A percentile compares a stretch with the other conserved stretches of the same genome.
These are phyloP conservation scores for Rhododendron kiyosumense DNA, from an alignment of 148 eudicot genomes.

Conservation along the genomic window DNA sequence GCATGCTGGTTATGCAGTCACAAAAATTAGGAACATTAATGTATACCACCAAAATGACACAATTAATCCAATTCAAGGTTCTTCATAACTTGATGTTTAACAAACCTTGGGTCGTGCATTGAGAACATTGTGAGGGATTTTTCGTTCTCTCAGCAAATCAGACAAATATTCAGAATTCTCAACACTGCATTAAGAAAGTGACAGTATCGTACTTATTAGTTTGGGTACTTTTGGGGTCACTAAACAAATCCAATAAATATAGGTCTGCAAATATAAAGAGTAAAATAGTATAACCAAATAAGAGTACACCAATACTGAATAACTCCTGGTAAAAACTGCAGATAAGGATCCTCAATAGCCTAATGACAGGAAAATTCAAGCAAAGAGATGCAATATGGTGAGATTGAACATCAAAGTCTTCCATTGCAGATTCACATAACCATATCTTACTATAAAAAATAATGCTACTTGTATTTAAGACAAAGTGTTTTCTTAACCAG, in stretches of 20 bases:
- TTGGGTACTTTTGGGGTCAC: neutral
- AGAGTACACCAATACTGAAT: neutral
- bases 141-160: constrained; percentile 53
- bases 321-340: neutral
- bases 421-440: neutral
- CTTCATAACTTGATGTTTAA: constrained; percentile 7
- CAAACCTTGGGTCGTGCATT: constrained; percentile 98
- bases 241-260: neutral
- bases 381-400: neutral
- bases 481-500: neutral
- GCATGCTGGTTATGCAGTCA: neutral
- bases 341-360: neutral
- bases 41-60: neutral
- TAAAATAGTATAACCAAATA: neutral
- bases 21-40: neutral
- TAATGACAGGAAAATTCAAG: constrained; percentile 4
- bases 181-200: constrained; percentile 59
- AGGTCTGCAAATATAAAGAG: neutral
- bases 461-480: neutral
- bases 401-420: neutral
- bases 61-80: neutral
- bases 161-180: constrained; percentile 91
- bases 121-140: constrained; percentile 92
- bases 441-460: neutral
- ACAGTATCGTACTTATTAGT: constrained; percentile 4